Conservation (phyloP, 2,329 filamentous ascomycete genomes). For the Monilinia vaccinii-corymbosi region DNA sequence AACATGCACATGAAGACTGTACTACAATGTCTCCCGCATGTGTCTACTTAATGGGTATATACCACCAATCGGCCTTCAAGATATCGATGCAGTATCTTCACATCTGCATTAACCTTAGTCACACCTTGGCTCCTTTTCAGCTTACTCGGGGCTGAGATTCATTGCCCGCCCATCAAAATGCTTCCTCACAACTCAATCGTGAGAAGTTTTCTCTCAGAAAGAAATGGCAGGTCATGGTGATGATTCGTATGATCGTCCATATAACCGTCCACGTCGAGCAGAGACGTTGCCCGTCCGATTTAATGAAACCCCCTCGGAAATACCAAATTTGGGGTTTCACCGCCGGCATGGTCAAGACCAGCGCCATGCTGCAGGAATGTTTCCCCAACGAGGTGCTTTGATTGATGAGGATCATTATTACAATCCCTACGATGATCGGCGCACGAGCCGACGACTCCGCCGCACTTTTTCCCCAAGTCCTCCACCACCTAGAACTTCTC, state of each 20-base stretch:
- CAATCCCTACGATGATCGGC: neutral
- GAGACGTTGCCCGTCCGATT: neutral
- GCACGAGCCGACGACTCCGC: neutral
- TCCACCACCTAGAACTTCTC: neutral
- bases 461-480: neutral
- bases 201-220: neutral
- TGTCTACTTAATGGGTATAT: no score
- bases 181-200: neutral
- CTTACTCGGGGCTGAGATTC: neutral
- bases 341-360: neutral
- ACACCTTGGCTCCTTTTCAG: neutral
- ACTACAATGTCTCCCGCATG: no score
- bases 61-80: neutral
- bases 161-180: neutral
- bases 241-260: neutral
- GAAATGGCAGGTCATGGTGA: neutral
- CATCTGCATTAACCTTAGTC: neutral
- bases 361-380: neutral
- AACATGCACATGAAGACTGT: no score
- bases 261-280: neutral
- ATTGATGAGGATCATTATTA: neutral
- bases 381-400: neutral
- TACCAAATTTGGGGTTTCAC: neutral
- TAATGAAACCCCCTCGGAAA: neutral
- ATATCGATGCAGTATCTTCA: neutral